phyloP scores from a whole-genome alignment of 257 asterid genomes.

The Jacaranda mimosifolia region DNA sequence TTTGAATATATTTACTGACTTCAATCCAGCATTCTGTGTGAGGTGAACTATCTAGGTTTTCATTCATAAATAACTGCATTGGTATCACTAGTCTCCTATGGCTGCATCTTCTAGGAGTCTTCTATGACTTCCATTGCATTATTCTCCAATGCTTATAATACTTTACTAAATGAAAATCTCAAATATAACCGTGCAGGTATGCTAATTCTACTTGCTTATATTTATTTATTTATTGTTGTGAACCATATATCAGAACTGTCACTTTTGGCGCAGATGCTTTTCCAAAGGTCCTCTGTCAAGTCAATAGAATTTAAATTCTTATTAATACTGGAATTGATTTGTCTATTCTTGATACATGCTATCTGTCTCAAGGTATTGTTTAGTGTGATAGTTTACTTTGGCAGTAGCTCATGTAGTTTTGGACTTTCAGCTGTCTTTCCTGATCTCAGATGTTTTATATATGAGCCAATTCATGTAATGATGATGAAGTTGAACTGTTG shows the following conservation, averaged over 20 bases:
- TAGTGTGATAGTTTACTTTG: neutral
- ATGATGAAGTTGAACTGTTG: constrained; percentile 25
- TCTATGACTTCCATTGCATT: neutral
- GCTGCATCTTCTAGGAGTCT: constrained; percentile 5
- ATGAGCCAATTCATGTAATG: constrained; percentile 16
- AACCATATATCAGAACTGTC: constrained; percentile 27
- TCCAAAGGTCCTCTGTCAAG: constrained; percentile 2
- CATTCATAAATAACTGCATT: constrained; percentile 10
- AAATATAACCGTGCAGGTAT: neutral
- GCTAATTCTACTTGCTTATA: constrained; percentile 4
- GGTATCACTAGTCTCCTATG: constrained; percentile 17
- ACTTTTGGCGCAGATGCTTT: constrained; percentile 19
- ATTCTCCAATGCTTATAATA: neutral
- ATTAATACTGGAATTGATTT: neutral
- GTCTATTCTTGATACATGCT: constrained; percentile 10
- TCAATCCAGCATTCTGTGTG: constrained; percentile 24
- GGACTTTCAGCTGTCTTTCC: constrained; percentile 25
- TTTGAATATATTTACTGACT: constrained; percentile 24
- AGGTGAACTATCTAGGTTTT: constrained; percentile 12
- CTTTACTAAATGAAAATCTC: constrained; percentile 13
- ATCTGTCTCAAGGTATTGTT: constrained; percentile 10
- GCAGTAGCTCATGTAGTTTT: constrained; percentile 28
- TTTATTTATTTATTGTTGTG: neutral
- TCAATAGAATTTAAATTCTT: neutral
- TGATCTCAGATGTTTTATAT: constrained; percentile 3